Evolutionary conservation across 163 green algal genomes (phyloP).

Genomic region (Trebouxia gelatinosa): DNA sequence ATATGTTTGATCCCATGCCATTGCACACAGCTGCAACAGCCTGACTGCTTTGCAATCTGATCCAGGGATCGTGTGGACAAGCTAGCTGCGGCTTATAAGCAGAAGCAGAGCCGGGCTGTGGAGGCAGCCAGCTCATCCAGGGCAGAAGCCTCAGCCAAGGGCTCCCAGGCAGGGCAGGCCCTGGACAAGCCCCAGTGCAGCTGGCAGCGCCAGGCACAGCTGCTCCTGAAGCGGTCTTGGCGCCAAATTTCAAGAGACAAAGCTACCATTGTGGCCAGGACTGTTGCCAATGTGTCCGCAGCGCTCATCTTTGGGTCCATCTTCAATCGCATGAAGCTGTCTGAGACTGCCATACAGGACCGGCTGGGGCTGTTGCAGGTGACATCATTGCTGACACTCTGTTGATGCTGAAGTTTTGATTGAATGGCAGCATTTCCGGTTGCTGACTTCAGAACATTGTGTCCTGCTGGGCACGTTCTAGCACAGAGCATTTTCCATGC

Average conservation of each 20-base stretch:
- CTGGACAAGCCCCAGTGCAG: slow-evolving; percentile 9
- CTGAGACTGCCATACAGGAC: slow-evolving; percentile 83
- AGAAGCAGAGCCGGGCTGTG: slow-evolving; percentile 6
- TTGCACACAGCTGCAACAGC: no score
- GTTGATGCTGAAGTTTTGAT: no score
- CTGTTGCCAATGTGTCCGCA: slow-evolving; percentile 57
- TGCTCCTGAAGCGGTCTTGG: slow-evolving; percentile 81
- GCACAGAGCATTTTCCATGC: no score
- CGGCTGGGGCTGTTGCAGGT: slow-evolving; percentile 89
- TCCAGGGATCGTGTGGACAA: slow-evolving; percentile 44
- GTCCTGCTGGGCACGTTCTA: no score
- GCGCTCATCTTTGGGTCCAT: slow-evolving; percentile 92
- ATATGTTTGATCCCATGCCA: no score
- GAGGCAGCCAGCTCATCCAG: neutral
- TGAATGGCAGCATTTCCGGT: no score
- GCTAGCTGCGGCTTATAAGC: slow-evolving; percentile 26
- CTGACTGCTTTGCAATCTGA: no score
- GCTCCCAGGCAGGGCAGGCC: neutral
- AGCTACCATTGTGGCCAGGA: slow-evolving; percentile 69
- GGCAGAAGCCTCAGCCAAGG: neutral
- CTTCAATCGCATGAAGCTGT: slow-evolving; percentile 79
- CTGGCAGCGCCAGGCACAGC: slow-evolving; percentile 55
- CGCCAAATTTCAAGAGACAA: slow-evolving; percentile 83
- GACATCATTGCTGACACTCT: no score
- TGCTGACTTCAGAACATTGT: no score